A percentile compares a stretch with the other conserved stretches of the same genome.
These are phyloP conservation scores for Penicillium lividum DNA, from an alignment of 495 filamentous ascomycete genomes.

Conservation along the genomic window DNA sequence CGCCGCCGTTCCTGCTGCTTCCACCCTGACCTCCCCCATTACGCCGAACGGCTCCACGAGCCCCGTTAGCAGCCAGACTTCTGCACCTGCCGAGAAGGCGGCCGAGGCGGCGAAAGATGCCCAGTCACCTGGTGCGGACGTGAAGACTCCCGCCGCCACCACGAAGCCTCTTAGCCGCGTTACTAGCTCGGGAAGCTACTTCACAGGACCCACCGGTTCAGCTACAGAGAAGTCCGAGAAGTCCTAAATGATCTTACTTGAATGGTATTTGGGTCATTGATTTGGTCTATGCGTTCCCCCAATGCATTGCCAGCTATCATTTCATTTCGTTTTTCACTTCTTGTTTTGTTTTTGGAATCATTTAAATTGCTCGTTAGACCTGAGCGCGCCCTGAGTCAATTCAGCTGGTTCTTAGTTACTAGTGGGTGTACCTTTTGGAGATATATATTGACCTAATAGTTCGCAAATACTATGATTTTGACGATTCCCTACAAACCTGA, in stretches of 20 bases:
- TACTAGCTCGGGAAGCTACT: constrained; percentile 34
- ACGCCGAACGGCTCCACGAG: background rate
- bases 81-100: constrained; percentile 1
- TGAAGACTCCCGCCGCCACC: constrained; percentile 11
- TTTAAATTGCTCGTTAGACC: background rate
- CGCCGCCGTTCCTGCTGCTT: constrained; percentile 2
- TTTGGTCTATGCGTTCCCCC: background rate
- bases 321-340: background rate
- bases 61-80: constrained; percentile 6
- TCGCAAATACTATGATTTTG: constrained; percentile 6
- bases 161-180: constrained; percentile 25
- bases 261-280: background rate
- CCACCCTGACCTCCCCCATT: constrained; percentile 3
- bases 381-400: constrained; percentile 6
- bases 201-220: constrained; percentile 31
- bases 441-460: constrained; percentile 8
- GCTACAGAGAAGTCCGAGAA: constrained; percentile 21
- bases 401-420: constrained; percentile 3
- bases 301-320: background rate
- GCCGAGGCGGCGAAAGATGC: constrained; percentile 3
- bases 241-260: background rate
- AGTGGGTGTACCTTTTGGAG: constrained; percentile 4
- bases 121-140: constrained; percentile 1
- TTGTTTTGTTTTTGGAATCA: background rate
- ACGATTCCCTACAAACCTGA: background rate